Evolutionary conservation across 495 filamentous ascomycete genomes (phyloP).

Genomic region (Aspergillus biplanus): DNA sequence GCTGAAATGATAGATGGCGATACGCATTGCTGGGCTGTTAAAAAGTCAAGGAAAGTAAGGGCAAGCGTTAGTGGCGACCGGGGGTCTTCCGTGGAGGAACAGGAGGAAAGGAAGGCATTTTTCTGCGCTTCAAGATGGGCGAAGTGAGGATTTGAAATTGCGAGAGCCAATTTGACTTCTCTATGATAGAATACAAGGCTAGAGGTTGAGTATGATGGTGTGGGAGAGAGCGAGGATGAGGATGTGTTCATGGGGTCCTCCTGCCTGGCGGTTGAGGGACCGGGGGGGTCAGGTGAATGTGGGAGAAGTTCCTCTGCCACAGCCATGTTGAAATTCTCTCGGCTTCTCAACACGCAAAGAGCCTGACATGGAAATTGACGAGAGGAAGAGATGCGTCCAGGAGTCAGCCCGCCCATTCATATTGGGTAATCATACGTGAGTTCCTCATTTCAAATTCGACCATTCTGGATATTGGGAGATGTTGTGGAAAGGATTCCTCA

Average conservation of each 20-base stretch:
- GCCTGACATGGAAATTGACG: neutral
- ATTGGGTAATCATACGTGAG: neutral
- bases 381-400: neutral
- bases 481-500: neutral
- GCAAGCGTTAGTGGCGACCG: constrained; percentile 13
- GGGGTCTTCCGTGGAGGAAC: neutral
- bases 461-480: neutral
- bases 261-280: neutral
- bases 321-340: constrained; percentile 17
- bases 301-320: constrained; percentile 10
- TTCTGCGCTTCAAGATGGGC: constrained; percentile 14
- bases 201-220: neutral
- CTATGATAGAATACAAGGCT: constrained; percentile 11
- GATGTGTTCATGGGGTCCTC: constrained; percentile 1
- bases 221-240: constrained; percentile 9
- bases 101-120: constrained; percentile 17
- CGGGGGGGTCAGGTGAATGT: constrained; percentile 10
- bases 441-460: neutral
- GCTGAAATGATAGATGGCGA: neutral
- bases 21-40: constrained; percentile 9
- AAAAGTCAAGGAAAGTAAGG: constrained; percentile 17
- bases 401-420: constrained; percentile 2
- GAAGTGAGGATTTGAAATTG: constrained; percentile 7
- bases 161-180: constrained; percentile 4
- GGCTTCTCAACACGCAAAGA: neutral